Evolutionary conservation across 306 rosid species (phyloP), one percentile per base, ranked within the genome.

Genomic region (Herpetospermum pedunculosum): DNA sequence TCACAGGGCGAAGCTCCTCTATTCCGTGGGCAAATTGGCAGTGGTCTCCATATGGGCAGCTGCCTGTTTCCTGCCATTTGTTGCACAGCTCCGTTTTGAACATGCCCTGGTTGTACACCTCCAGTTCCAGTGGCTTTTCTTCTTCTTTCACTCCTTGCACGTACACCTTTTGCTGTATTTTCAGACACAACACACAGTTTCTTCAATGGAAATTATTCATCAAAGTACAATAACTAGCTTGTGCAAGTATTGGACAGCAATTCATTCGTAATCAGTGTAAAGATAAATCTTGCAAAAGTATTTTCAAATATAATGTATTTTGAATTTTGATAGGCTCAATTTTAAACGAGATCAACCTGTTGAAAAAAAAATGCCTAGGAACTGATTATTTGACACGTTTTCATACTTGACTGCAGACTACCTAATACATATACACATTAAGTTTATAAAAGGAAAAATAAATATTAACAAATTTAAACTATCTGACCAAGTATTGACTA

Each of bases 21-120:
- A 84, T 68, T 14, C 88, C 85, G 40, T 84, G 88, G 28, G 88
- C 85, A 49, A 76, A 84, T n/a, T 70, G 85, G 80, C 88, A 84
- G 12, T 79, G 83, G 49, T 77, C 81, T 13, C 83, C 85, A 41
- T 84, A 84, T 1, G 88, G 83, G 73, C 88, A 84, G 32, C 75
- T 76, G n/a, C 88, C 88, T 1, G 70, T n/a, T 60, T 76, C 83
- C 78, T 81, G 88, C 88, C 88, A 84, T 75, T 84, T 84, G 81
- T 84, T 81, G 75, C 88, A 84, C 48, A 84, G 81, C 68, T 84
- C 88, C 9, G 88, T 84, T 75, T 81, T 84, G 64, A 77, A 69
- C 73, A 82, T 73, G 49, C 88, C 88, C 70, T 84, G 88, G 70
- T 79, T 81, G 76, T 79, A 79, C 62, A 81, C 85, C 70, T 84